Conservation (phyloP, 768 basidiomycete species). For the Hypholoma fasciculare region DNA sequence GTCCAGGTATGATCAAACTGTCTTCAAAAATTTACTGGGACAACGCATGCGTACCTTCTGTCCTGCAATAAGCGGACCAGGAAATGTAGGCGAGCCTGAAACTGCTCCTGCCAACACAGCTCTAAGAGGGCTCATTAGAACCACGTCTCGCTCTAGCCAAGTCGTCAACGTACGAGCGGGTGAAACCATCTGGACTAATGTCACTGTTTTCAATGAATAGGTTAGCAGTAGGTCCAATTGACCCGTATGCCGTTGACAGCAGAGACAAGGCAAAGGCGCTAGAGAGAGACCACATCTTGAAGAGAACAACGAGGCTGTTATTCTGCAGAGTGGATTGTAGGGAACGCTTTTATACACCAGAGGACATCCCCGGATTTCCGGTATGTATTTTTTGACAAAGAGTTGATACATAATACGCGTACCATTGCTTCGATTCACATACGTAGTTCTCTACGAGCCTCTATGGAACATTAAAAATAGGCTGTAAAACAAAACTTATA, state of each 20-base stretch:
- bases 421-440: too few species aligned
- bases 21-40: neutral
- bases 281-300: too few species aligned
- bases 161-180: conserved; percentile 19
- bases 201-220: neutral
- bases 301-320: too few species aligned
- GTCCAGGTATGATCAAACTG: neutral
- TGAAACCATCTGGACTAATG: neutral
- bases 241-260: neutral
- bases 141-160: neutral
- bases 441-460: too few species aligned
- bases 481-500: too few species aligned
- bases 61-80: neutral
- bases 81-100: neutral
- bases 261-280: too few species aligned
- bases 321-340: too few species aligned
- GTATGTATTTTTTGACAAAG: too few species aligned
- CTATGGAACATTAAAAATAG: too few species aligned
- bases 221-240: neutral
- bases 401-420: too few species aligned
- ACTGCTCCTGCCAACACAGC: conserved; percentile 15
- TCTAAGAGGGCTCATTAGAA: neutral
- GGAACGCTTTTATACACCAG: too few species aligned
- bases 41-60: neutral
- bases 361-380: too few species aligned